Evolutionary conservation across 2,329 filamentous ascomycete genomes (phyloP), one percentile per base, ranked within the genome.

Genomic region (Elsinoe batatas): DNA sequence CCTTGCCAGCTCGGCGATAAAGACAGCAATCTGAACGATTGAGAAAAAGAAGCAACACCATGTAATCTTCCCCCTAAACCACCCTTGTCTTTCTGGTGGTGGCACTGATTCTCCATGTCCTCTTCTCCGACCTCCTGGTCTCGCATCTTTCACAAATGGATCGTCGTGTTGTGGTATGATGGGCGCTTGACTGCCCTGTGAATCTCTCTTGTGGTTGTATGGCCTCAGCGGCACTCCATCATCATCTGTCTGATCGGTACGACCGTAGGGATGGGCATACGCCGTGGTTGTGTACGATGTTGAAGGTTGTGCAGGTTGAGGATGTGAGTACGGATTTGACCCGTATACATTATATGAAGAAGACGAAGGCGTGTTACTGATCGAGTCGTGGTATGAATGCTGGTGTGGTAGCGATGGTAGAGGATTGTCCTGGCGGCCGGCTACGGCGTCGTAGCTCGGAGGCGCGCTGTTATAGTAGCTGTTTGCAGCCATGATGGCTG

Each of bases 21-120:
- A 98, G 26, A 97, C 89, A 13, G 77, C 81, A 17, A 93, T 72
- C 69, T 97, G 91, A 11, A 86, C 78, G 30, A 83, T 55, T 2
- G 89, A 88, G 60, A 97, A 79, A 42, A 84, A 71, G 68, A 91
- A 97, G 33, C 90, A 87, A 5, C 95, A 82, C 79, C 87, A 93
- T 0, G 93, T 86, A 40, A 83, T 74, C 64, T 75, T 76, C 56
- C 78, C 79, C 47, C 69, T 74, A 60, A 82, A 81, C 67, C 76
- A 80, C 10, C 79, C 75, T 56, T 76, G 72, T 67, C 74, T 32
- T 12, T 40, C 43, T 5, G 49, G 26, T 38, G 58, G 43, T 35
- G 43, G 18, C 43, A 58, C 49, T 26, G 56, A 47, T 56, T 63
- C 61, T 32, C 38, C 17, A 54, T 49, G 35, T 35, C 46, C 40